phyloP scores from a whole-genome alignment of 352 stramenopile species.

The Phytophthora pluvialis region DNA sequence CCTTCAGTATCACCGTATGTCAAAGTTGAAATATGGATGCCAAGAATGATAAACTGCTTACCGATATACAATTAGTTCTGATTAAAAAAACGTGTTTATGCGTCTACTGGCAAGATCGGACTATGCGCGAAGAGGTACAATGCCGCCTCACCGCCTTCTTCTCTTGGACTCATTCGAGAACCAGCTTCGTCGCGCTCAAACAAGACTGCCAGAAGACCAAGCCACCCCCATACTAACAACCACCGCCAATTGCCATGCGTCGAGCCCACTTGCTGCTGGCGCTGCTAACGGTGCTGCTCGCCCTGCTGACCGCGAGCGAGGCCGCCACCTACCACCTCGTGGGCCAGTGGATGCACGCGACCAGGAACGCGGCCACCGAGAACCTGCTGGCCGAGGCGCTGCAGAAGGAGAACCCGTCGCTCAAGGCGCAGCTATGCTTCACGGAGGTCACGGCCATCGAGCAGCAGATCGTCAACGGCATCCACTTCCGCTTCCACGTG shows the following conservation, averaged over 20 bases:
- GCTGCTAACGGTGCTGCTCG: conserved; percentile 21
- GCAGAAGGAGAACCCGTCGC: conserved; percentile 25
- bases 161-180: conserved; percentile 33
- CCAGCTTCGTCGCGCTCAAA: conserved; percentile 19
- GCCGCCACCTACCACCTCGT: conserved; percentile 40
- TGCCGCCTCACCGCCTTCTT: background rate
- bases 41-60: too few species aligned
- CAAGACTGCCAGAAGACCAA: background rate
- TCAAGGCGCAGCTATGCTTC: conserved; percentile 47
- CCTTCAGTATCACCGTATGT: too few species aligned
- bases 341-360: conserved; percentile 49
- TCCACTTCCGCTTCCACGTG: conserved; percentile 66
- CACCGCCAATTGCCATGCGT: conserved; percentile 5
- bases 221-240: background rate
- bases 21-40: too few species aligned
- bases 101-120: conserved; percentile 3
- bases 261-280: conserved; percentile 17
- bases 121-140: conserved; percentile 5
- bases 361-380: conserved; percentile 38
- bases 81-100: background rate
- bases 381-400: conserved; percentile 44
- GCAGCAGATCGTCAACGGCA: conserved; percentile 70
- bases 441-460: conserved; percentile 49
- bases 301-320: conserved; percentile 8
- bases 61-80: background rate